phyloP scores from a whole-genome alignment of 345 rosid species.

The Aethionema arabicum region DNA sequence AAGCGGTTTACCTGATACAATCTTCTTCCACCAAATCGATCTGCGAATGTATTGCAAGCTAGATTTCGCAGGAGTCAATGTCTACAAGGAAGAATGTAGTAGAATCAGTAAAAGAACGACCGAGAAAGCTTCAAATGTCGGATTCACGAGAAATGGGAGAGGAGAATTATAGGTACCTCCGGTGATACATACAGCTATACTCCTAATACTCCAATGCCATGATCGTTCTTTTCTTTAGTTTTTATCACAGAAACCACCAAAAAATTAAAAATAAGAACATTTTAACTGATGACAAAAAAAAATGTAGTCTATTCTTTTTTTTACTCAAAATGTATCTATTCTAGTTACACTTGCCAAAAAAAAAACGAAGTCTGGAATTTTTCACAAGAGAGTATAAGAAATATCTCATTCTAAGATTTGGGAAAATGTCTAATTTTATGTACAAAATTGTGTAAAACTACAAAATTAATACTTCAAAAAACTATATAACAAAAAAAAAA shows the following conservation, averaged over 20 bases:
- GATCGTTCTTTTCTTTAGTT: neutral
- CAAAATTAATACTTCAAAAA: too few relatives aligned
- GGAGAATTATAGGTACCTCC: neutral
- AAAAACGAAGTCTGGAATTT: too few relatives aligned
- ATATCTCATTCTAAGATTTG: too few relatives aligned
- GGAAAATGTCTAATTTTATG: too few relatives aligned
- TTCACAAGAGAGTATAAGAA: too few relatives aligned
- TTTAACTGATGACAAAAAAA: too few relatives aligned
- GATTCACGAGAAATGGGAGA: neutral
- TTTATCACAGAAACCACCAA: neutral
- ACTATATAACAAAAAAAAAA: too few relatives aligned
- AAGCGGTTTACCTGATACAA: slow-evolving; percentile 6
- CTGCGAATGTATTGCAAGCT: slow-evolving; percentile 4
- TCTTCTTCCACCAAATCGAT: slow-evolving; percentile 8
- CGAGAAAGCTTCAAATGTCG: neutral
- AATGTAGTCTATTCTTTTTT: too few relatives aligned
- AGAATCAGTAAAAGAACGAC: neutral
- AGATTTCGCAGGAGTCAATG: neutral
- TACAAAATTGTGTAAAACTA: too few relatives aligned
- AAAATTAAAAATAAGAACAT: too few relatives aligned
- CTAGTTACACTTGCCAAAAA: too few relatives aligned
- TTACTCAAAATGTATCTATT: too few relatives aligned
- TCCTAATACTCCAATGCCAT: neutral
- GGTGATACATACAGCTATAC: neutral
- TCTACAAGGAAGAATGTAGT: neutral